Evolutionary conservation across 768 basidiomycete species (phyloP), one percentile per base, ranked within the genome.

Genomic region (Mrakia gelida): DNA sequence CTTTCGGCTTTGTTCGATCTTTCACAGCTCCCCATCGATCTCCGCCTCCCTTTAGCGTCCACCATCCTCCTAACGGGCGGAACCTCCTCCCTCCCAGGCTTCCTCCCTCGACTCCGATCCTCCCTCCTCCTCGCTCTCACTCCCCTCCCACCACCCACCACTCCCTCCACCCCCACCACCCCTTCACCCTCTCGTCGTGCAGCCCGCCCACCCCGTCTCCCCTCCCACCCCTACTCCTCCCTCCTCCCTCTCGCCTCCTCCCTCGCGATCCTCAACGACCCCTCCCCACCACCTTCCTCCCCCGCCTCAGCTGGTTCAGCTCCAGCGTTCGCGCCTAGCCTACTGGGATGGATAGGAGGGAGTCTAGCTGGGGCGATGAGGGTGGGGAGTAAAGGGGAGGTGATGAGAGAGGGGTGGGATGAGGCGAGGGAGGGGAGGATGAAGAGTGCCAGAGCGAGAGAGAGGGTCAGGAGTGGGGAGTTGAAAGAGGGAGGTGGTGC

Each of bases 271-370:
- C 85, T 96, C 65, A 97, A 98, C 81, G 91, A 95, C 81, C 56
- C 93, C 92, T 0, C 86, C 87, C 32, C 92, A 91, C 54, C 65
- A 0, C 32, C 45, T 1, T 21, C n/a, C 59, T 43, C 26, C 65
- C 3, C 67, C 23, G 54, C 72, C n/a, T 61, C 43, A 1, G 72
- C 75, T 0, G 95, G 94, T 2, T 91, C 89, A 80, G 94, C 94
- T 0, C 95, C 96, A 0, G 91, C 92, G 0, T 98, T 96, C 85
- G 86, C 90, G 5, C 92, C 94, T 1, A 89, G 90, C 0, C 87
- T 90, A 49, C 87, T 95, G 85, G 88, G 91, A 0, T 99, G 96
- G 96, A 90, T 99, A 16, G 96, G 96, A 6, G 96, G 94, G 0
- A 94, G 93, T 30, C 83, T 98, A 28, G 93, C 95, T 3, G 96